Evolutionary conservation across 352 stramenopile species (phyloP).

Genomic region (Paralagenidium karlingii): DNA sequence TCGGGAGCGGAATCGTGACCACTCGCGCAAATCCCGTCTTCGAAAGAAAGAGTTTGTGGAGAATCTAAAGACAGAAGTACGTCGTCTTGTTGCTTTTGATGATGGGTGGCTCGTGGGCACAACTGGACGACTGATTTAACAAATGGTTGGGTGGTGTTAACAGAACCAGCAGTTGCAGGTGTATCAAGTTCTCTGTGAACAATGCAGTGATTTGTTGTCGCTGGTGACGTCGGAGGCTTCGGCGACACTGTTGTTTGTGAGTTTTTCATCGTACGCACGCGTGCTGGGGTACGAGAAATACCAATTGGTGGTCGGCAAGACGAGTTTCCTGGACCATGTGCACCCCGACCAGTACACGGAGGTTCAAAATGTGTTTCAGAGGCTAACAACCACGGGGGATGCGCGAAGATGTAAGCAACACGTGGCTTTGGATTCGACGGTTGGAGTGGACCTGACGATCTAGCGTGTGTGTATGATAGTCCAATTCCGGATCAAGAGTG

Average conservation of each 20-base stretch:
- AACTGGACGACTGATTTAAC: no score
- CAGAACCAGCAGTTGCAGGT: conserved; percentile 76
- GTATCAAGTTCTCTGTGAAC: conserved; percentile 77
- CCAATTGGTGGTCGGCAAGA: conserved; percentile 57
- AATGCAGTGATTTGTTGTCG: conserved; percentile 67
- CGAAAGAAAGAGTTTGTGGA: conserved; percentile 94
- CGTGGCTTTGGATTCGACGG: background rate
- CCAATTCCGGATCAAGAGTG: conserved; percentile 72
- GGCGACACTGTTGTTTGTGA: conserved; percentile 54
- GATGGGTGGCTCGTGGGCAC: no score
- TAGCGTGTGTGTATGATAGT: conserved; percentile 18
- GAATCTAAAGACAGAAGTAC: conserved; percentile 83
- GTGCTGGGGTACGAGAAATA: conserved; percentile 68
- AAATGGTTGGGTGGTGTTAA: no score
- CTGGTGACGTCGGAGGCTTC: conserved; percentile 51
- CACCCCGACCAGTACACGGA: conserved; percentile 41
- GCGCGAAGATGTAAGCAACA: conserved; percentile 45
- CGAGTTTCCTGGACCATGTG: conserved; percentile 75
- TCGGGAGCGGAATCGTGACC: conserved; percentile 89
- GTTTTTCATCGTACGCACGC: conserved; percentile 37
- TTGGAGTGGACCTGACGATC: conserved; percentile 3
- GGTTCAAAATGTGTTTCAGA: conserved; percentile 47
- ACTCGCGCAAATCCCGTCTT: conserved; percentile 90
- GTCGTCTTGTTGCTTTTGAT: no score
- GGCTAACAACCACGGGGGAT: conserved; percentile 47